Evolutionary conservation across 2,329 filamentous ascomycete species (phyloP), one percentile per base, ranked within the genome.

Genomic region (Fusarium floridanum): DNA sequence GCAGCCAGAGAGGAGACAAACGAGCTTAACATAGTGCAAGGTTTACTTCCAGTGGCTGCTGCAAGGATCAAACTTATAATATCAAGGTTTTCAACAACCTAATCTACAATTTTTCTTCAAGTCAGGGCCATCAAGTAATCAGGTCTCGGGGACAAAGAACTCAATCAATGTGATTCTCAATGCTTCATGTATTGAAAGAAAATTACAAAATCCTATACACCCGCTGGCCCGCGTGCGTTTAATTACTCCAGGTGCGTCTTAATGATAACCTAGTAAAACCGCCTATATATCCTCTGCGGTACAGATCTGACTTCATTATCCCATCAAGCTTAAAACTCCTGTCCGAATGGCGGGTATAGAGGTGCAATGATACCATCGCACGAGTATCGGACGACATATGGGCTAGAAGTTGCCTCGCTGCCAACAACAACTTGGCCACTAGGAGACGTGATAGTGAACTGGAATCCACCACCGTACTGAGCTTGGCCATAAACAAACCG

Each of bases 361-460:
- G 55, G 55, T 34, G 55, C 55, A 16, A 9, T 0, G 20, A 27
- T 57, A 4, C 14, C 8, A 17, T 57, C 55, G 34, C 55, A 57
- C 20, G 55, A 57, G 14, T 57, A 57, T 22, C 57, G 57, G 12
- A 61, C 57, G 37, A 61, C 57, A n/a, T 61, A 61, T 17, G 57
- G 57, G 37, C 57, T 61, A 9, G 37, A 17, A 17, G 37, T 61
- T 14, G 16, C 57, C 36, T 41, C 36, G 39, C 20, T 61, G 37
- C 57, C 29, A 6, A 43, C 22, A 45, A 61, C 27, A 10, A 61
- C 57, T 43, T 61, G 57, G 57, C 57, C 57, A 37, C 37, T 61
- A n/a, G 57, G 57, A 37, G 57, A 32, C 10, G 57, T 61, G 24
- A 61, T 29, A 37, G 57, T 61, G 27, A 61, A 61, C 17, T 20